phyloP scores from a whole-genome alignment of 441 rosid species.

The Mallotus japonicus region DNA sequence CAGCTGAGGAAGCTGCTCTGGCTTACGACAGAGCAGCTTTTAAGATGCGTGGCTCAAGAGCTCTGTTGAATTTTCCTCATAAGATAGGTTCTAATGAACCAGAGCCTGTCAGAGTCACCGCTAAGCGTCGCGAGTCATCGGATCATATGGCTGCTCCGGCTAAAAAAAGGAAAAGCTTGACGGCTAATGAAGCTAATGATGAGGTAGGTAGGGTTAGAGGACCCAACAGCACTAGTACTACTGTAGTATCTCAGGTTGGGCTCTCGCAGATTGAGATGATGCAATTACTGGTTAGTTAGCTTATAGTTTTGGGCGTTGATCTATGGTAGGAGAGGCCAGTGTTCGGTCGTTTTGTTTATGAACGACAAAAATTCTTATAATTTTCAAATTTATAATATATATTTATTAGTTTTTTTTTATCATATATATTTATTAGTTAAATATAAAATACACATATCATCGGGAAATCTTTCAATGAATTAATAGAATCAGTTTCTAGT shows the following conservation, averaged over 20 bases:
- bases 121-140: conserved; percentile 47
- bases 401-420: too few relatives aligned
- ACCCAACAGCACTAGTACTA: not conserved
- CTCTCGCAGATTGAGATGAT: not conserved
- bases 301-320: not conserved
- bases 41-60: conserved; percentile 83
- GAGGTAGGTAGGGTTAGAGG: conserved; percentile 1
- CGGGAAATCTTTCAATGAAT: not conserved
- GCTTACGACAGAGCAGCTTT: conserved; percentile 82
- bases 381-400: too few relatives aligned
- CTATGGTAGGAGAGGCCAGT: not conserved
- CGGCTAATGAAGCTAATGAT: conserved; percentile 17
- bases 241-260: conserved; percentile 8
- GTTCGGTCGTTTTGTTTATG: not conserved
- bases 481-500: not conserved
- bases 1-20: conserved; percentile 85
- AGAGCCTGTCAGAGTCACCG: conserved; percentile 70
- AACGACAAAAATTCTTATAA: not conserved
- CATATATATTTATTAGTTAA: too few relatives aligned
- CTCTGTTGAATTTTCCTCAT: conserved; percentile 70
- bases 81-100: conserved; percentile 76
- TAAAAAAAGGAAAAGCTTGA: conserved; percentile 47
- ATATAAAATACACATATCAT: too few relatives aligned
- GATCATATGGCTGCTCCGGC: conserved; percentile 24
- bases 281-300: conserved; percentile 34